These are phyloP conservation scores for Rhododendron simsii DNA, from an alignment of 148 eudicot genomes.

Conservation along the genomic window DNA sequence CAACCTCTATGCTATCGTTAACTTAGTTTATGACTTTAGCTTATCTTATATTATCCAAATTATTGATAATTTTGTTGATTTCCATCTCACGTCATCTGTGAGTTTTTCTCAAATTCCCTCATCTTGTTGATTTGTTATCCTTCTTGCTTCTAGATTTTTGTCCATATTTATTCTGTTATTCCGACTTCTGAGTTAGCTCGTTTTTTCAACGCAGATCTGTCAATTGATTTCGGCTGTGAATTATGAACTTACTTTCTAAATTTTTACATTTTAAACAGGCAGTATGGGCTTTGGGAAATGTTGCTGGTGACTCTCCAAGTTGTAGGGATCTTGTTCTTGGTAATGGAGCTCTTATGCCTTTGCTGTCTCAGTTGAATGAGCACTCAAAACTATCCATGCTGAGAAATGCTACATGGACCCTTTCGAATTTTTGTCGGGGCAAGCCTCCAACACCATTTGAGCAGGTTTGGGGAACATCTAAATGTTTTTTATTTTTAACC, in stretches of 20 bases:
- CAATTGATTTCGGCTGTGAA: background rate
- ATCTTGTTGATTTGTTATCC: background rate
- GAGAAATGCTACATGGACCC: conserved; percentile 94
- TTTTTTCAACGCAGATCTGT: background rate
- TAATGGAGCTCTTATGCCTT: conserved; percentile 70
- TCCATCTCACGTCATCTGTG: background rate
- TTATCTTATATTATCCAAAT: background rate
- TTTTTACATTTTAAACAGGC: conserved; percentile 45
- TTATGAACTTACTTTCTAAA: conserved; percentile 1
- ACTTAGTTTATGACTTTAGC: background rate
- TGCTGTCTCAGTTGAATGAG: conserved; percentile 82
- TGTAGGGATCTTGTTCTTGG: conserved; percentile 89
- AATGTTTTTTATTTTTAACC: background rate
- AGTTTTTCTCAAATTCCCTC: background rate
- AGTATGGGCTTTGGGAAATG: conserved; percentile 95
- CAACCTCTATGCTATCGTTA: background rate
- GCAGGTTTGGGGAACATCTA: conserved; percentile 36
- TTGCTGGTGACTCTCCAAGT: conserved; percentile 91
- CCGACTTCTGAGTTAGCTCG: background rate
- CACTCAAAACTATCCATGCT: conserved; percentile 84
- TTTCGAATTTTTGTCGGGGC: conserved; percentile 89
- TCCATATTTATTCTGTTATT: background rate
- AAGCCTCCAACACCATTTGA: conserved; percentile 93
- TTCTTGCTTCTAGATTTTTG: background rate
- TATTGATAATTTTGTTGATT: background rate